Evolutionary conservation across 495 filamentous ascomycete species (phyloP).

Genomic region (Tetracladium setigerum): DNA sequence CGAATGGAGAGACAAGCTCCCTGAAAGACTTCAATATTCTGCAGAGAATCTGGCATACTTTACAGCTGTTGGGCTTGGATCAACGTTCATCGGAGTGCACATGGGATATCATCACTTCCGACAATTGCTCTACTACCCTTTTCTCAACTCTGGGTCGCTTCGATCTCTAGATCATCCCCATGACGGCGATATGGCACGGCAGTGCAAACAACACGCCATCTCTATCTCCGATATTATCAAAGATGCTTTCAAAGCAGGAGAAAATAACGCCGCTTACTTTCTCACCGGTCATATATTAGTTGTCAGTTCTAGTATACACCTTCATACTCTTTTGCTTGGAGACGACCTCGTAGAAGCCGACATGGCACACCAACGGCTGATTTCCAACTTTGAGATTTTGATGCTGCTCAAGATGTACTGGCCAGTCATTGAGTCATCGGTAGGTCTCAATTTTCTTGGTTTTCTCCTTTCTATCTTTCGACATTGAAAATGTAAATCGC

Average conservation of each 20-base stretch:
- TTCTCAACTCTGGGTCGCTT: neutral
- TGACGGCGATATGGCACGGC: neutral
- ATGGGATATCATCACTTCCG: slow-evolving; percentile 3
- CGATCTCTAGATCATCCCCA: neutral
- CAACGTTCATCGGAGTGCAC: slow-evolving; percentile 3
- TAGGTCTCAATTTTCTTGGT: neutral
- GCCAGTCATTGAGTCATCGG: slow-evolving; percentile 3
- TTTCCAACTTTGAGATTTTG: slow-evolving; percentile 2
- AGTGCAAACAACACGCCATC: slow-evolving; percentile 7
- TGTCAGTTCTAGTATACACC: slow-evolving; percentile 3
- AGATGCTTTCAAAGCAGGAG: neutral
- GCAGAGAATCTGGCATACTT: slow-evolving; percentile 1
- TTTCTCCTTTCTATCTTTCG: no score
- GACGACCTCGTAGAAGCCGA: neutral
- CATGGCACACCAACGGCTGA: neutral
- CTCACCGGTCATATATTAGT: slow-evolving; percentile 6
- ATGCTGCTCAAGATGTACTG: slow-evolving; percentile 2
- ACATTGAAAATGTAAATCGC: no score
- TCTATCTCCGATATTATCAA: slow-evolving; percentile 1
- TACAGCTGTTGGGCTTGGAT: neutral
- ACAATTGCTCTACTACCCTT: slow-evolving; percentile 5
- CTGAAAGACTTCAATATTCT: neutral
- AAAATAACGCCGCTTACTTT: neutral
- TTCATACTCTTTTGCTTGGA: slow-evolving; percentile 3
- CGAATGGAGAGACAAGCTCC: neutral